phyloP scores from a whole-genome alignment of 2,329 filamentous ascomycete species.

The Sclerotinia borealis region DNA sequence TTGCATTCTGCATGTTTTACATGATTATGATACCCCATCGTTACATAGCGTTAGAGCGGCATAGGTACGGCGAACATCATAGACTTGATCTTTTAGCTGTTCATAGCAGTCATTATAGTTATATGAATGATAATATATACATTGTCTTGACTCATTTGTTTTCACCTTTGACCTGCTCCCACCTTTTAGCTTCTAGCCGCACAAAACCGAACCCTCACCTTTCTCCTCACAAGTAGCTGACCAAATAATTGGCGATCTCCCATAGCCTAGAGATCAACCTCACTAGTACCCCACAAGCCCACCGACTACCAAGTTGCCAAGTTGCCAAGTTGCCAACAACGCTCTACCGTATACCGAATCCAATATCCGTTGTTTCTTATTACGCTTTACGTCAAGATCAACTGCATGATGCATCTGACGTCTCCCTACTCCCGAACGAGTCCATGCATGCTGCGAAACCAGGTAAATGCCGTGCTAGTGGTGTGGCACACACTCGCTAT shows the following conservation, averaged over 20 bases:
- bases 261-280: neutral
- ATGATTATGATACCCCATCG: constrained; percentile 1
- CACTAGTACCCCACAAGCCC: neutral
- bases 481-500: neutral
- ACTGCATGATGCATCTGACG: neutral
- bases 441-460: neutral
- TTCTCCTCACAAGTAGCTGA: neutral
- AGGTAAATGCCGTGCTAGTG: neutral
- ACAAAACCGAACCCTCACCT: neutral
- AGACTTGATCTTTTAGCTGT: neutral
- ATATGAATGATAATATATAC: neutral
- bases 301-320: neutral
- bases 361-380: neutral
- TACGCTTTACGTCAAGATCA: constrained; percentile 3
- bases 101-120: neutral
- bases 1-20: constrained; percentile 2
- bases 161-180: neutral
- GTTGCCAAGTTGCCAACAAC: too few relatives aligned
- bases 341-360: neutral
- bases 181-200: neutral
- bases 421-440: neutral
- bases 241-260: neutral
- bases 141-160: neutral
- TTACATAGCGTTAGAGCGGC: neutral
- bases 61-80: neutral